A percentile compares a stretch with the other conserved stretches of the same genome.
These are phyloP conservation scores for Fusarium sp. DNA, from an alignment of 2,329 filamentous ascomycete species.

Conservation along the genomic window DNA sequence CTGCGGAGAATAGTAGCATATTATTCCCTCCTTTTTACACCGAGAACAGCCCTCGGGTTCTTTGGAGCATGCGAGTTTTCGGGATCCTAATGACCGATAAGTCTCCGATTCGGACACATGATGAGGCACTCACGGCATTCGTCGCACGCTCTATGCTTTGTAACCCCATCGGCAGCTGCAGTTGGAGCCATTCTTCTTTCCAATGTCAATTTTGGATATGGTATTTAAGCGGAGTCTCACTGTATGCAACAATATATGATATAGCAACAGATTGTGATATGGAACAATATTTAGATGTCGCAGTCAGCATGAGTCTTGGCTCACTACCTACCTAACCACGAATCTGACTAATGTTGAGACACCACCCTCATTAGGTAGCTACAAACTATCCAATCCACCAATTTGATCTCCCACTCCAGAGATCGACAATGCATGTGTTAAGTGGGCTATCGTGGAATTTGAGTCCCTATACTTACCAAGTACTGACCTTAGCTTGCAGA, in stretches of 20 bases:
- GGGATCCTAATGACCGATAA: conserved; percentile 58
- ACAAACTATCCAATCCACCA: background rate
- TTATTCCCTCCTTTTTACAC: conserved; percentile 65
- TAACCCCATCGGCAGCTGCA: conserved; percentile 33
- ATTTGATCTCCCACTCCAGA: background rate
- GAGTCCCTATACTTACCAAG: background rate
- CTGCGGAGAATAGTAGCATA: conserved; percentile 70
- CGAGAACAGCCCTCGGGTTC: conserved; percentile 67
- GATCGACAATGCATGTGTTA: background rate
- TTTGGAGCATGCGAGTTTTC: conserved; percentile 74
- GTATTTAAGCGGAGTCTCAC: background rate
- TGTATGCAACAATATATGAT: background rate
- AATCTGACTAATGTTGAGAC: conserved; percentile 23
- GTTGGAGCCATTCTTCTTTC: conserved; percentile 37
- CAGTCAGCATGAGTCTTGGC: conserved; percentile 3
- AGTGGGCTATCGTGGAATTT: background rate
- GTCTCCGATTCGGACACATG: conserved; percentile 37
- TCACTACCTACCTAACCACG: background rate
- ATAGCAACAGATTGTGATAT: background rate
- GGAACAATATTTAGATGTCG: background rate
- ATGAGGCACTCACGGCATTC: conserved; percentile 67
- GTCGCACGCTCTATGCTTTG: conserved; percentile 71
- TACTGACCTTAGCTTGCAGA: no score
- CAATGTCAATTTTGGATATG: background rate
- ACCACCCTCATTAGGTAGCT: background rate